A percentile compares a stretch with the other conserved stretches of the same genome.
These are phyloP conservation scores for Phaffia tasmanica DNA, from an alignment of 768 basidiomycete species.

Conservation along the genomic window DNA sequence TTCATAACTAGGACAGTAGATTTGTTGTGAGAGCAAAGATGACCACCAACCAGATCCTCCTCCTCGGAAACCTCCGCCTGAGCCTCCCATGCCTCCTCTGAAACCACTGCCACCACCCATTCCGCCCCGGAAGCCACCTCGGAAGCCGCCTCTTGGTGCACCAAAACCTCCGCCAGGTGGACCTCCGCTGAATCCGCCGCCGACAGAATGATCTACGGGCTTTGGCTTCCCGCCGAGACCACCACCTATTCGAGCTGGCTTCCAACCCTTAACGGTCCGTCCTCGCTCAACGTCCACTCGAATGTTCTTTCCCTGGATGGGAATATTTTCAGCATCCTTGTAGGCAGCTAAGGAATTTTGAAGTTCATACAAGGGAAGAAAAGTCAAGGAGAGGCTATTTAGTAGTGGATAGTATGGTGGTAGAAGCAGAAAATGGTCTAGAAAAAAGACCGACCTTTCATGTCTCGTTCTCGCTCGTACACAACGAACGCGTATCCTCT, in stretches of 20 bases:
- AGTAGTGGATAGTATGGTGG: background rate
- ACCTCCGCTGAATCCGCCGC: conserved; percentile 9
- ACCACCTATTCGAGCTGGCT: conserved; percentile 90
- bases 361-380: background rate
- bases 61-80: conserved; percentile 16
- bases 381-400: background rate
- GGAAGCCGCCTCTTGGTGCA: conserved; percentile 26
- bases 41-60: background rate
- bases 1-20: background rate
- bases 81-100: conserved; percentile 21
- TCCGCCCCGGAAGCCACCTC: conserved; percentile 9
- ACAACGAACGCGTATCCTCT: conserved; percentile 94
- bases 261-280: conserved; percentile 96
- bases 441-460: conserved; percentile 64
- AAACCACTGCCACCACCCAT: conserved; percentile 21
- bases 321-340: conserved; percentile 94
- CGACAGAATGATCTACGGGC: conserved; percentile 43
- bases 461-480: conserved; percentile 94
- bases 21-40: background rate
- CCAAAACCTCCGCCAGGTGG: conserved; percentile 8
- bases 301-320: conserved; percentile 90
- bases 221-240: conserved; percentile 93
- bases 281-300: conserved; percentile 97
- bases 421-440: background rate
- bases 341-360: conserved; percentile 51